Percentiles rank a stretch among this genome's conserved stretches.
These are phyloP conservation scores for Neonectria magnoliae DNA, from an alignment of 2,329 filamentous ascomycete genomes.

Conservation along the genomic window DNA sequence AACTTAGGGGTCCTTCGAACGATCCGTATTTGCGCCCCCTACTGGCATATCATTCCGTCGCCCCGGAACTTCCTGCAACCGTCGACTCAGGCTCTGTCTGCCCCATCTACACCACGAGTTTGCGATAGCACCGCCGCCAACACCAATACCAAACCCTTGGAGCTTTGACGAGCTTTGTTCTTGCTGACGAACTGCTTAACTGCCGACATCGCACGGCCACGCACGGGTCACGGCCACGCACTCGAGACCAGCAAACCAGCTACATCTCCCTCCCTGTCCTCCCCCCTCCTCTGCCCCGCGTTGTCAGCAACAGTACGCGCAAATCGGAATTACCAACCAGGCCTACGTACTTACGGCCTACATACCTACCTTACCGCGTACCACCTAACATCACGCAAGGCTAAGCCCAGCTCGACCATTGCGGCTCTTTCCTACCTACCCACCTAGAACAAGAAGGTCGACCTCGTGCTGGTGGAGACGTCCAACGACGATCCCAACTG, in stretches of 20 bases:
- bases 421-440: conserved; percentile 18
- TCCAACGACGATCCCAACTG: conserved; percentile 37
- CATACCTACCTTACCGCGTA: not conserved
- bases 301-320: conserved; percentile 12
- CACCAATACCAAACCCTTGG: not conserved
- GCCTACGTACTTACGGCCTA: not conserved
- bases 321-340: not conserved
- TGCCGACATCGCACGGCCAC: not conserved
- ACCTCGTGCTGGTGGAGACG: conserved; percentile 40
- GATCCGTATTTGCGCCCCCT: conserved; percentile 8
- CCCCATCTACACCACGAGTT: conserved; percentile 32
- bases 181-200: not conserved
- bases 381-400: conserved; percentile 10
- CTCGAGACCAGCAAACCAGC: not conserved
- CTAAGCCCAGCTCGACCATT: conserved; percentile 22
- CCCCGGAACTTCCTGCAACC: conserved; percentile 32
- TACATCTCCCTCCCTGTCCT: not conserved
- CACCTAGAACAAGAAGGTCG: conserved; percentile 26
- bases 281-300: conserved; percentile 13
- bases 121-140: not conserved
- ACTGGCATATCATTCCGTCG: conserved; percentile 30
- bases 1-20: conserved; percentile 17
- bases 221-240: not conserved
- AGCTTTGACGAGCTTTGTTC: not conserved
- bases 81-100: conserved; percentile 33